phyloP scores from a whole-genome alignment of 768 basidiomycete genomes.

The Kwoniella newhampshirensis region DNA sequence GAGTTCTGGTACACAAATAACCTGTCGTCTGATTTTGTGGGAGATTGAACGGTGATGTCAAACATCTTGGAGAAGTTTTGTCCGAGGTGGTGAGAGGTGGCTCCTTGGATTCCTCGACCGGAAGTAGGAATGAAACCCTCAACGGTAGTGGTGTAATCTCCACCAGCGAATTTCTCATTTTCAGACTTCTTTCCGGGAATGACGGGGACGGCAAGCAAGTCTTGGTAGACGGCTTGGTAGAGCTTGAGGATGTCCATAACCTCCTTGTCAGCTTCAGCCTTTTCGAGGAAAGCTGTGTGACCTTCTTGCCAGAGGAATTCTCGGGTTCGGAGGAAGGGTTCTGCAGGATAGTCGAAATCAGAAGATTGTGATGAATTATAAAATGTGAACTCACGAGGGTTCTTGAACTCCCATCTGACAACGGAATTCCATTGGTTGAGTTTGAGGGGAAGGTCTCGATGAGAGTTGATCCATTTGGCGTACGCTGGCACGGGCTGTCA shows the following conservation, averaged over 20 bases:
- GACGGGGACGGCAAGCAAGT: conserved; percentile 95
- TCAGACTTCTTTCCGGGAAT: conserved; percentile 96
- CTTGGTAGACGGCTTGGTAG: conserved; percentile 92
- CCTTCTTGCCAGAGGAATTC: conserved; percentile 99
- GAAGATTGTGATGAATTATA: not conserved
- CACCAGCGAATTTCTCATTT: conserved; percentile 99
- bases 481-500: conserved; percentile 64
- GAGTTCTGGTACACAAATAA: conserved; percentile 95
- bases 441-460: conserved; percentile 94
- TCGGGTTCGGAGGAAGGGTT: conserved; percentile 97
- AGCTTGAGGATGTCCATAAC: conserved; percentile 92
- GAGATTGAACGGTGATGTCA: conserved; percentile 94
- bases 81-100: conserved; percentile 95
- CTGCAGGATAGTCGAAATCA: conserved; percentile 53
- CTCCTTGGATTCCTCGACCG: conserved; percentile 95
- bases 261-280: conserved; percentile 84
- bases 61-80: conserved; percentile 99
- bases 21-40: conserved; percentile 59
- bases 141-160: conserved; percentile 94
- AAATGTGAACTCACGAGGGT: conserved; percentile 70
- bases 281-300: conserved; percentile 89
- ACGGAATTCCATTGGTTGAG: conserved; percentile 99
- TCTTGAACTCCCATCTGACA: conserved; percentile 99
- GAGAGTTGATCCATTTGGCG: conserved; percentile 96
- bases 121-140: conserved; percentile 98